phyloP scores from a whole-genome alignment of 768 basidiomycete genomes.

The Crassisporium funariophilum region DNA sequence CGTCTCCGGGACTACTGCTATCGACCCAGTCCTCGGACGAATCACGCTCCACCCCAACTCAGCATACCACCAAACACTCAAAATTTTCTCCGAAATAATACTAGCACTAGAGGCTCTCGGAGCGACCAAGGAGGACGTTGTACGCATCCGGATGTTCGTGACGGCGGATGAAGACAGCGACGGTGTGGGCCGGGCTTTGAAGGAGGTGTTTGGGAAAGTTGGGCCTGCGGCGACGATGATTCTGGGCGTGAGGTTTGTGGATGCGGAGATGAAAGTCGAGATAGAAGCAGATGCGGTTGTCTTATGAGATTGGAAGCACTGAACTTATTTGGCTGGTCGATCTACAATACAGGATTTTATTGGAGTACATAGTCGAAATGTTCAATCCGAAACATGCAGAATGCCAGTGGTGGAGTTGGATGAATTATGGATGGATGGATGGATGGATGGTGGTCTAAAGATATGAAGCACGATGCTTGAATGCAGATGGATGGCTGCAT shows the following conservation, averaged over 20 bases:
- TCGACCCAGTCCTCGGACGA: conserved; percentile 40
- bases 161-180: conserved; percentile 39
- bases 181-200: conserved; percentile 41
- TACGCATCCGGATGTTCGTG: conserved; percentile 53
- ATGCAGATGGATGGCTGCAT: no score
- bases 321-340: background rate
- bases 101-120: conserved; percentile 44
- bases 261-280: conserved; percentile 52
- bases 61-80: conserved; percentile 46
- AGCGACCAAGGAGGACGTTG: conserved; percentile 44
- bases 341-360: background rate
- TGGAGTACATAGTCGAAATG: no score
- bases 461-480: no score
- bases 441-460: no score
- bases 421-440: no score
- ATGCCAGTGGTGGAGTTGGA: no score
- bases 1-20: conserved; percentile 55
- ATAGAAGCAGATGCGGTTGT: conserved; percentile 56
- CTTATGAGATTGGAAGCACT: conserved; percentile 15
- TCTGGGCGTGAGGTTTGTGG: no score
- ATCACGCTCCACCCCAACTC: conserved; percentile 45
- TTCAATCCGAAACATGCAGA: no score
- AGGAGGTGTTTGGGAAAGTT: conserved; percentile 44
- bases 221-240: no score
- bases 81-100: conserved; percentile 48